Evolutionary conservation across 129 eudicot genomes (phyloP), one percentile per base, ranked within the genome.

Genomic region (Escallonia herrerae): DNA sequence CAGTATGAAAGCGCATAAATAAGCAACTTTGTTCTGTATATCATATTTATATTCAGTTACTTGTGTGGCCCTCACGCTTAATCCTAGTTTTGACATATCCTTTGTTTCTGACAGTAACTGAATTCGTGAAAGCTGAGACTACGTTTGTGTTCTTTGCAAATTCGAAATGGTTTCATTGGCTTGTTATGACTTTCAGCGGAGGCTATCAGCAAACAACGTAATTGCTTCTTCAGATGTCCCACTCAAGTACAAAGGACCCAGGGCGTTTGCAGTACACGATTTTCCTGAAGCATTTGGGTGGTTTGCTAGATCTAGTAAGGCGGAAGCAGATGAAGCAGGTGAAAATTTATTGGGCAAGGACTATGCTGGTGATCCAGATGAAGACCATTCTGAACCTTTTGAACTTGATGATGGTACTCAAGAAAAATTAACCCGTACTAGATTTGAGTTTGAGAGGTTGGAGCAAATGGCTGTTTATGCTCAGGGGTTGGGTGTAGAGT

Each of bases 211-310:
- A 56, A 64, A 42, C 4, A 15, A 10, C 46, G 49, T 39, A 12
- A 10, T 38, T 5, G 45, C 46, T 64, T 39, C 44, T 64, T 13
- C 58, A 37, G 12, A 42, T 37, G 10, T 14, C 39, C 69, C 48
- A 50, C 1, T 50, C 12, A 63, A 63, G 11, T 62, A 70, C 70
- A 73, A 68, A 63, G 45, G 66, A 63, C 66, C 67, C 63, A 58
- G 63, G 60, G 33, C 64, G 15, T 78, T 69, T 50, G 79, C 83
- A 51, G 53, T 39, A 10, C 69, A 57, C 40, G 64, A 64, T 51
- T 78, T 63, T 41, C 76, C 76, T 4, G 40, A 40, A 59, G 61
- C 55, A 8, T 73, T 78, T 64, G 43, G 51, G 62, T 72, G 49
- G 44, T 44, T 47, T 53, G 44, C 12, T 9, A 5, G 33, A 48